Percentiles rank a stretch among this genome's conserved stretches.
phyloP scores from a whole-genome alignment of 352 stramenopile genomes.

The Phytophthora pseudosyringae region DNA sequence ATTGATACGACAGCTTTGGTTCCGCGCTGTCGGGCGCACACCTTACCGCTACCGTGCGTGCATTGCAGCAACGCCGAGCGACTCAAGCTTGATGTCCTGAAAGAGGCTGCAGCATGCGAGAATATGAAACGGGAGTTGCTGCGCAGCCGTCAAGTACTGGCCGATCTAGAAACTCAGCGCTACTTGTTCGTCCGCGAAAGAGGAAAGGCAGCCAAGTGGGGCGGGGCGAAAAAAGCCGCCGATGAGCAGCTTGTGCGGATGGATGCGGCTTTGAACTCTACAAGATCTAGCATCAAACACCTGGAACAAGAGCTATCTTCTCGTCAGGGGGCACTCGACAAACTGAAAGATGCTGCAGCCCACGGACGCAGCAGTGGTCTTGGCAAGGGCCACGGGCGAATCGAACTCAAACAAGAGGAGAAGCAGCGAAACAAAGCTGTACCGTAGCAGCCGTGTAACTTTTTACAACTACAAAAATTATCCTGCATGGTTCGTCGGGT shows the following conservation, averaged over 20 bases:
- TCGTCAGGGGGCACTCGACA: constrained; percentile 17
- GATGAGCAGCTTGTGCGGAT: constrained; percentile 48
- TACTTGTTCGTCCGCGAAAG: constrained; percentile 57
- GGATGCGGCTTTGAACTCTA: constrained; percentile 29
- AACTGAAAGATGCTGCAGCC: constrained; percentile 34
- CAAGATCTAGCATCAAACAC: constrained; percentile 13
- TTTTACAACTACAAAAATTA: constrained; percentile 4
- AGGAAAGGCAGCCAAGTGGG: constrained; percentile 62
- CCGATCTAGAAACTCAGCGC: constrained; percentile 50
- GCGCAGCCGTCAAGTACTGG: constrained; percentile 41
- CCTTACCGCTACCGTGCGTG: constrained; percentile 58
- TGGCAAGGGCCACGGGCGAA: constrained; percentile 46
- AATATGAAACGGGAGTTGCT: constrained; percentile 45
- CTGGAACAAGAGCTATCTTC: constrained; percentile 23
- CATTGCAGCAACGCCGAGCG: constrained; percentile 59
- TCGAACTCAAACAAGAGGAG: constrained; percentile 14
- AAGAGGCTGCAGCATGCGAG: constrained; percentile 29
- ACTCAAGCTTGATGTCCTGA: constrained; percentile 26
- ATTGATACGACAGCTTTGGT: constrained; percentile 57
- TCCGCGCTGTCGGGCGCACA: constrained; percentile 56
- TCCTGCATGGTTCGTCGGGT: constrained; percentile 19
- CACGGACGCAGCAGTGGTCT: constrained; percentile 51
- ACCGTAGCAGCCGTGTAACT: constrained; percentile 23
- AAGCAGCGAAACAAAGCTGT: constrained; percentile 20
- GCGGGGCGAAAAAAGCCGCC: constrained; percentile 51